Evolutionary conservation across 2,329 filamentous ascomycete species (phyloP).

Genomic region (Ceratocystis variospora): DNA sequence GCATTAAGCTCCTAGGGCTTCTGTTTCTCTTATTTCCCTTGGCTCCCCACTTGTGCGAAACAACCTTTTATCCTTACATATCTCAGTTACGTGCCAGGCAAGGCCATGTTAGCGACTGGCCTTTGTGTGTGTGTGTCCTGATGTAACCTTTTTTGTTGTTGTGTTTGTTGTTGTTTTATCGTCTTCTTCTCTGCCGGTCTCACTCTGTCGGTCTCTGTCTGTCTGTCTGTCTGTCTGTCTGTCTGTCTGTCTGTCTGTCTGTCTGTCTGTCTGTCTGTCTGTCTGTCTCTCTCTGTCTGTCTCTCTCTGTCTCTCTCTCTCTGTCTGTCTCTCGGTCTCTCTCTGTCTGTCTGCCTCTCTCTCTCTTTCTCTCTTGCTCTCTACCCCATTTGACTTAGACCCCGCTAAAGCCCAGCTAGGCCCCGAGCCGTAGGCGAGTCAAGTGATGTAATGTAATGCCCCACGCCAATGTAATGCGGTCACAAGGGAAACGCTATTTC

Average conservation of each 20-base stretch:
- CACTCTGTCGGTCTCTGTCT: too few species aligned
- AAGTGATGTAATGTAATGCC: background rate
- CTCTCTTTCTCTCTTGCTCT: too few species aligned
- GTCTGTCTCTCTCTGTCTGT: too few species aligned
- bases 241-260: too few species aligned
- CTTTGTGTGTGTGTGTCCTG: too few species aligned
- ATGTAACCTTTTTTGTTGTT: too few species aligned
- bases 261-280: background rate
- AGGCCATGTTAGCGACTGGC: background rate
- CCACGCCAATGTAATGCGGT: background rate
- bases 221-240: too few species aligned
- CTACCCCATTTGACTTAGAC: too few species aligned
- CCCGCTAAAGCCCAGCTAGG: background rate
- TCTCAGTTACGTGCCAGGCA: background rate
- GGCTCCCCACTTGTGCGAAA: background rate
- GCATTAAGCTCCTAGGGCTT: background rate
- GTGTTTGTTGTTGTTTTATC: background rate
- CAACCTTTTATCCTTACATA: background rate
- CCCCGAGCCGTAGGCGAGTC: background rate
- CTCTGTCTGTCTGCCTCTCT: background rate
- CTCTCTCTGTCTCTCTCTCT: too few species aligned
- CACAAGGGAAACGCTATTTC: background rate
- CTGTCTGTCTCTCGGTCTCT: too few species aligned
- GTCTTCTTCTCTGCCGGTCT: too few species aligned
- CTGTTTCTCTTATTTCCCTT: background rate